A percentile compares a stretch with the other conserved stretches of the same genome.
phyloP scores from a whole-genome alignment of 345 rosid genomes.

The Ceriops tagal region DNA sequence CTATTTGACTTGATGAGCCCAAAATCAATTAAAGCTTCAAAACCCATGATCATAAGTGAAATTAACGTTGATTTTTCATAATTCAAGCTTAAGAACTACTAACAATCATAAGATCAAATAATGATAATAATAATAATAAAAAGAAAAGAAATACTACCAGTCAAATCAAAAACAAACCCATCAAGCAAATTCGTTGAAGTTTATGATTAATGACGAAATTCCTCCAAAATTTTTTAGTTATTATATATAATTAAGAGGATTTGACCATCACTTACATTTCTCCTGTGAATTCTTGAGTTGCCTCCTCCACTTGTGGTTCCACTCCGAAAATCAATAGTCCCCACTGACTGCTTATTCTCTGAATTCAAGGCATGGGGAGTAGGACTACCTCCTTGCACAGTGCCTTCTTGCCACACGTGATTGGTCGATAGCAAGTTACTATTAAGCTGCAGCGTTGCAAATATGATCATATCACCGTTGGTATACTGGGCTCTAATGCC shows the following conservation, averaged over 20 bases:
- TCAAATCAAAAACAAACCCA: no score
- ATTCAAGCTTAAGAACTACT: no score
- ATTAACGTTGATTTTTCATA: no score
- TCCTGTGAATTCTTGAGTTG: constrained; percentile 38
- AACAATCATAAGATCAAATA: no score
- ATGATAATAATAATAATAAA: no score
- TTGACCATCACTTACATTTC: constrained; percentile 57
- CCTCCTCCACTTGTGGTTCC: constrained; percentile 38
- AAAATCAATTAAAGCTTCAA: neutral
- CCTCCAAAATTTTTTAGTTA: no score
- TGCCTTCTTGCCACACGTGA: constrained; percentile 78
- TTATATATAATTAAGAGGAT: no score
- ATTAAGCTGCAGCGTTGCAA: constrained; percentile 53
- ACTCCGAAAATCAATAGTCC: constrained; percentile 39
- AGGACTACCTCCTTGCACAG: constrained; percentile 27
- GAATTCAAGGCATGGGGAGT: neutral
- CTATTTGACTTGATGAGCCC: neutral
- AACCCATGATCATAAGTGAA: no score
- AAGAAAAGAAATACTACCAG: no score
- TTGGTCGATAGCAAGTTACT: constrained; percentile 19
- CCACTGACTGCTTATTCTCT: constrained; percentile 30
- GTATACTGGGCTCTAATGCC: constrained; percentile 26
- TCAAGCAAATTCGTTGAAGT: no score
- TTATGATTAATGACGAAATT: no score
- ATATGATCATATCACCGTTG: constrained; percentile 46